A percentile compares a stretch with the other conserved stretches of the same genome.
These are phyloP conservation scores for Aspergillus wentii DNA, from an alignment of 495 filamentous ascomycete species.

Conservation along the genomic window DNA sequence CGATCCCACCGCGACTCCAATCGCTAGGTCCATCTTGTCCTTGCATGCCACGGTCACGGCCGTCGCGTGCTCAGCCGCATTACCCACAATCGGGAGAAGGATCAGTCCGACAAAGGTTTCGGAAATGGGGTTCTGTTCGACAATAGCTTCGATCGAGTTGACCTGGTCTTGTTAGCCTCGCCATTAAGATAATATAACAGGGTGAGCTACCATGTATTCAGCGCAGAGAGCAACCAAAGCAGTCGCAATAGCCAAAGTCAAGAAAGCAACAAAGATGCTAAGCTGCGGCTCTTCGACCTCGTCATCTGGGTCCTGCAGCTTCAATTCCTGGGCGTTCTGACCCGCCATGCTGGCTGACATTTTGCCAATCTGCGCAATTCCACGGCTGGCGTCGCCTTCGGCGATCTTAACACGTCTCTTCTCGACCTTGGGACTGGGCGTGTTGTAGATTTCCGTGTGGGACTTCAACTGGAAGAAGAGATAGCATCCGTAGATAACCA, in stretches of 20 bases:
- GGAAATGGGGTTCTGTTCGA: conserved; percentile 49
- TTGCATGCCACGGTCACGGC: conserved; percentile 82
- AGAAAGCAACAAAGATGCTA: conserved; percentile 60
- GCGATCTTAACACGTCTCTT: conserved; percentile 46
- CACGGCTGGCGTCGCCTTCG: conserved; percentile 56
- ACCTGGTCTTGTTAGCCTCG: conserved; percentile 27
- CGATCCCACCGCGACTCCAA: conserved; percentile 79
- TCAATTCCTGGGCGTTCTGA: conserved; percentile 38
- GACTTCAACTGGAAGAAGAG: conserved; percentile 80
- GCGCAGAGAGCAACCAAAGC: conserved; percentile 82
- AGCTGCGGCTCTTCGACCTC: conserved; percentile 72
- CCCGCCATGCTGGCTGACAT: conserved; percentile 40
- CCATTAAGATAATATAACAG: not conserved
- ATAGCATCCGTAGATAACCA: conserved; percentile 72
- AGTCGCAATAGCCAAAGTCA: conserved; percentile 67
- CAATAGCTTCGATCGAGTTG: conserved; percentile 67
- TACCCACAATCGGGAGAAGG: conserved; percentile 83
- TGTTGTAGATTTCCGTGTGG: conserved; percentile 69
- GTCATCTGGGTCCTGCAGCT: conserved; percentile 43
- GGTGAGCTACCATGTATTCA: conserved; percentile 65
- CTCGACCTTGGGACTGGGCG: conserved; percentile 63
- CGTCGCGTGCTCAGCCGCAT: conserved; percentile 83
- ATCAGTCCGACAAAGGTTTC: conserved; percentile 81
- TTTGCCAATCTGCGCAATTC: conserved; percentile 56
- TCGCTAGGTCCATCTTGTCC: conserved; percentile 87